Percentiles rank a stretch among this genome's conserved stretches.
These are phyloP conservation scores for Candida pseudoglaebosa DNA, from an alignment of 805 yeast species.

Conservation along the genomic window DNA sequence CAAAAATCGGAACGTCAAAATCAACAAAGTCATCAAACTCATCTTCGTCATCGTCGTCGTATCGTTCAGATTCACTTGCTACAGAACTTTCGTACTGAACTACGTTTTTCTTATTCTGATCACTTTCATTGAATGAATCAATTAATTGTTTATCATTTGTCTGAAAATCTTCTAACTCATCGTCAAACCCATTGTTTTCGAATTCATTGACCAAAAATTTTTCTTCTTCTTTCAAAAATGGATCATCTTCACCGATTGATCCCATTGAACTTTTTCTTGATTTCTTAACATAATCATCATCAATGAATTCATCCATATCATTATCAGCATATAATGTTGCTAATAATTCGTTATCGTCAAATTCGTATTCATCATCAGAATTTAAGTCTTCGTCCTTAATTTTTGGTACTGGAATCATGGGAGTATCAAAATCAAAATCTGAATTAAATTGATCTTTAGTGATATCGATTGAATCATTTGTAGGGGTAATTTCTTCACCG, in stretches of 20 bases:
- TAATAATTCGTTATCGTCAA: slow-evolving; percentile 45
- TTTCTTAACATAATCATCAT: slow-evolving; percentile 6
- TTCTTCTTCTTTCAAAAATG: slow-evolving; percentile 41
- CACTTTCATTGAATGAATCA: slow-evolving; percentile 18
- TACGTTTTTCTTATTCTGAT: slow-evolving; percentile 29
- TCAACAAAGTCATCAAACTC: slow-evolving; percentile 39
- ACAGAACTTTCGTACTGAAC: slow-evolving; percentile 38
- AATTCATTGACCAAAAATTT: slow-evolving; percentile 43
- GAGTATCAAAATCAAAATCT: slow-evolving; percentile 29
- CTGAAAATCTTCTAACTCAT: slow-evolving; percentile 29
- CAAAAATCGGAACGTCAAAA: slow-evolving; percentile 29
- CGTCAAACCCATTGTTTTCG: slow-evolving; percentile 44
- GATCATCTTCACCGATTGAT: slow-evolving; percentile 32
- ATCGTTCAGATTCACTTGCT: slow-evolving; percentile 29
- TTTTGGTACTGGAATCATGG: slow-evolving; percentile 47
- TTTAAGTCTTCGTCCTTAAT: slow-evolving; percentile 44
- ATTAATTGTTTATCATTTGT: slow-evolving; percentile 13
- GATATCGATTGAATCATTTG: slow-evolving; percentile 6
- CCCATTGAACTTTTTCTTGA: slow-evolving; percentile 28
- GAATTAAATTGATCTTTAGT: slow-evolving; percentile 10
- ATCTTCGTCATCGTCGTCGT: slow-evolving; percentile 34
- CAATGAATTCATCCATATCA: slow-evolving; percentile 36
- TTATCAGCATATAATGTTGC: slow-evolving; percentile 47
- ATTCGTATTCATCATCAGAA: slow-evolving; percentile 65
- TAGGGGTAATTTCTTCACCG: slow-evolving; percentile 11